Evolutionary conservation across 345 rosid species (phyloP), one percentile per base, ranked within the genome.

Genomic region (Barbarea vulgaris): DNA sequence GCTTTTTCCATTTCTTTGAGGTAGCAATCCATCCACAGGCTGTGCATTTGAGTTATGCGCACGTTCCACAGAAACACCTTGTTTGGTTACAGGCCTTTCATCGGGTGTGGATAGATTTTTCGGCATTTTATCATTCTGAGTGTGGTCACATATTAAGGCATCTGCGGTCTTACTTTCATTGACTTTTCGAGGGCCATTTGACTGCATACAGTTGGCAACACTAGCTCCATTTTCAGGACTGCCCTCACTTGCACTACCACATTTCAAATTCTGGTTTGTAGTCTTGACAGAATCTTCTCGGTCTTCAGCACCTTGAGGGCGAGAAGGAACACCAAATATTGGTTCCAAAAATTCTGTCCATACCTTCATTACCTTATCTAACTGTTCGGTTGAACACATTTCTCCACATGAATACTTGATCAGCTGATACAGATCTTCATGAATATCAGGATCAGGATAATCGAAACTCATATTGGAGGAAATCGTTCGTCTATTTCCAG

Each of bases 331-430:
- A 55, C 96, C 94, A 33, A 92, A 80, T 67, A 87, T 66, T 46
- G 97, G 99, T 69, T 92, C 99, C 82, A 95, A 75, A 79, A 95
- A 90, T n/a, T 90, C 88, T 60, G 90, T 92, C 97, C 99, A 95
- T 50, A 95, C 83, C 78, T 87, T 92, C 89, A 92, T 87, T 59
- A 92, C 91, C 82, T 90, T 89, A 77, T 90, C 96, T 69, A 89
- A 72, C 85, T 90, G 96, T 68, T 95, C 98, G 17, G 86, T 74
- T 73, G 99, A 80, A 81, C 97, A 92, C 83, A 92, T 91, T 83
- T 95, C 97, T 69, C 86, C 96, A 67, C 97, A 90, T 9, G 98
- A 92, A 84, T 86, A 92, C 81, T 92, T 92, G 74, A 95, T 84
- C 55, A 95, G 96, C 85, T 90, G 97, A 83, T 89, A 92, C 31